Evolutionary conservation across 768 basidiomycete genomes (phyloP).

Genomic region (Boletellus sp.): DNA sequence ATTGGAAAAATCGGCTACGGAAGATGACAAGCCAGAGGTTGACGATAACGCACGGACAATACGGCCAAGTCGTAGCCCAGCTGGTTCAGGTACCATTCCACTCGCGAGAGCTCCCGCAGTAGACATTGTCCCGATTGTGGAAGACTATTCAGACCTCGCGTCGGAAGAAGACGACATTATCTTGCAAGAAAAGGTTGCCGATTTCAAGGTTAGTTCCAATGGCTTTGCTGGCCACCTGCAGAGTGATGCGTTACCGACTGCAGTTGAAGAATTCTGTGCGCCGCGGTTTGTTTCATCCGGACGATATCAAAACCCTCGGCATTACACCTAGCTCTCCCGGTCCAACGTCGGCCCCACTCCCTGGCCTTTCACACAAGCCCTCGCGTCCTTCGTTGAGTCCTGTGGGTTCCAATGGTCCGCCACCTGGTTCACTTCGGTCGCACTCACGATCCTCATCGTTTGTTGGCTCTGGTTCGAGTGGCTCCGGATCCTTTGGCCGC

Average conservation of each 20-base stretch:
- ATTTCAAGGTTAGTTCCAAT: constrained; percentile 62
- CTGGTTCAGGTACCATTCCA: constrained; percentile 44
- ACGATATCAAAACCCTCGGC: constrained; percentile 82
- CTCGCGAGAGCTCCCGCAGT: constrained; percentile 59
- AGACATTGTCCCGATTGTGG: constrained; percentile 66
- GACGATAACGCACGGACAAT: constrained; percentile 84
- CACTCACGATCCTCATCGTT: constrained; percentile 63
- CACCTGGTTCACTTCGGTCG: constrained; percentile 31
- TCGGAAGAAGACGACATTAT: constrained; percentile 71
- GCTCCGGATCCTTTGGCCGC: constrained; percentile 57
- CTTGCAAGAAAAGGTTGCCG: constrained; percentile 74
- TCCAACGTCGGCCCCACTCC: constrained; percentile 67
- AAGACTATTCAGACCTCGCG: constrained; percentile 89
- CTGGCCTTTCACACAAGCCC: constrained; percentile 47
- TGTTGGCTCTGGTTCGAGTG: constrained; percentile 38
- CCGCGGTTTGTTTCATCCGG: constrained; percentile 82
- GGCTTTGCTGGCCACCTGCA: neutral
- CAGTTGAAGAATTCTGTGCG: constrained; percentile 68
- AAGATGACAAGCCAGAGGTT: constrained; percentile 50
- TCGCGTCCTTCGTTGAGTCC: constrained; percentile 55
- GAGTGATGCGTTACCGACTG: neutral
- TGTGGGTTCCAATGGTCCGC: constrained; percentile 27
- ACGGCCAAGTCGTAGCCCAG: constrained; percentile 70
- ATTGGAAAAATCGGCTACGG: constrained; percentile 56
- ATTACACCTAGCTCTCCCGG: constrained; percentile 47